Conservation (phyloP, 2,329 filamentous ascomycete species). For the Apiospora kogelbergensis region DNA sequence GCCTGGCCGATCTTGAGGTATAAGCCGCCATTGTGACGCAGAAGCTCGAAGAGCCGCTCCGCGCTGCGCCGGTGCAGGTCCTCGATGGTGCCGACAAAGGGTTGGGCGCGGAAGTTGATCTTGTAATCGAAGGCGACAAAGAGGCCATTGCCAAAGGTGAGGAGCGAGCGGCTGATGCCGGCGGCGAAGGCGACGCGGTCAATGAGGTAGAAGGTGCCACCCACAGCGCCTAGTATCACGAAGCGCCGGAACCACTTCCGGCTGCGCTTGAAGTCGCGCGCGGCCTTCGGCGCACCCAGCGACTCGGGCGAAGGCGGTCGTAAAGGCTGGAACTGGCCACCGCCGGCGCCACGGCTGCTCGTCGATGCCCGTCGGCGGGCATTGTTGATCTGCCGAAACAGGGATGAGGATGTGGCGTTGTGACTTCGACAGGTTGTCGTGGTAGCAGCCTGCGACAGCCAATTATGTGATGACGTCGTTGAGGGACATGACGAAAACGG, state of each 20-base stretch:
- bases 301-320: constrained; percentile 77
- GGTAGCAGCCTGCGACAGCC: background rate
- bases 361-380: constrained; percentile 26
- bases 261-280: constrained; percentile 69
- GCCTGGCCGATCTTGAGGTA: constrained; percentile 98
- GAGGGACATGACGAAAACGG: constrained; percentile 12
- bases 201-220: constrained; percentile 63
- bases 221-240: constrained; percentile 57
- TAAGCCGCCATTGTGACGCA: constrained; percentile 84
- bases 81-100: constrained; percentile 70
- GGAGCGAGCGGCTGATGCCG: constrained; percentile 72
- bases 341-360: constrained; percentile 23
- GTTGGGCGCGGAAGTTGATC: constrained; percentile 85
- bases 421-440: constrained; percentile 8
- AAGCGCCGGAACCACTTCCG: constrained; percentile 78
- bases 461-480: constrained; percentile 11
- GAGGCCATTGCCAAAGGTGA: constrained; percentile 79
- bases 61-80: constrained; percentile 84
- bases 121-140: constrained; percentile 92
- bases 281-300: constrained; percentile 68
- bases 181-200: constrained; percentile 79
- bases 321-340: constrained; percentile 60
- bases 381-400: constrained; percentile 11
- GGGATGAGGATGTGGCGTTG: constrained; percentile 16
- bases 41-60: constrained; percentile 75